Percentiles rank a stretch among this genome's conserved stretches.
Conservation (phyloP, 2,329 filamentous ascomycete genomes). For the Pseudocercospora macadamiae region DNA sequence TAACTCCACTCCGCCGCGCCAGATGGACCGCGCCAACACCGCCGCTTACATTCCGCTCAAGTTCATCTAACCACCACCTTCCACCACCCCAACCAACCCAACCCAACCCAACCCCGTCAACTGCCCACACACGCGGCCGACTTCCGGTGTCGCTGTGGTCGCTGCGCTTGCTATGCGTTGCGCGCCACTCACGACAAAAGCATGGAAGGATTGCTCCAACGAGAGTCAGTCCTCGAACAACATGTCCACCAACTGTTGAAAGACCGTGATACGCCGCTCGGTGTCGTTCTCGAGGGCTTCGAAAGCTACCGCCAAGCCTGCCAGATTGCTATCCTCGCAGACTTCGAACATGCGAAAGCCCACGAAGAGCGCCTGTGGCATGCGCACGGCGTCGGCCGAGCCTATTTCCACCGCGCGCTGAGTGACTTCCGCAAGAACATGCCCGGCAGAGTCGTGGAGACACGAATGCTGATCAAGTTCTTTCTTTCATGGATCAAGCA, state of each 20-base stretch:
- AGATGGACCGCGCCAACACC: conserved; percentile 60
- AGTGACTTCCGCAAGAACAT: conserved; percentile 52
- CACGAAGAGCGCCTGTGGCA: conserved; percentile 77
- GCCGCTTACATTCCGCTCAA: conserved; percentile 46
- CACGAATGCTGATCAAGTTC: conserved; percentile 77
- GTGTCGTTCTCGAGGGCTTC: conserved; percentile 31
- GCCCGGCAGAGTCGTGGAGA: conserved; percentile 62
- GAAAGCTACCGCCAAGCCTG: conserved; percentile 66
- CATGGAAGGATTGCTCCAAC: conserved; percentile 38
- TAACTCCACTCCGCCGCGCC: conserved; percentile 24
- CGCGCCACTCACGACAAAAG: conserved; percentile 27
- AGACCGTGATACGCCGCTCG: conserved; percentile 28
- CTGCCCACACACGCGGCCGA: conserved; percentile 21
- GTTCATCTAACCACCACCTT: conserved; percentile 58
- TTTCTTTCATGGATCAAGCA: conserved; percentile 86
- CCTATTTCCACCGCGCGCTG: conserved; percentile 73
- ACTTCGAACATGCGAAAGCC: conserved; percentile 67
- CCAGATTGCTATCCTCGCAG: conserved; percentile 71
- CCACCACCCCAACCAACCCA: not conserved
- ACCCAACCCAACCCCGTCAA: conserved; percentile 1
- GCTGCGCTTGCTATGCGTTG: conserved; percentile 32
- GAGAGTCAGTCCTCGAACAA: conserved; percentile 34
- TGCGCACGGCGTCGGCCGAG: conserved; percentile 75
- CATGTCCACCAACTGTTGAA: conserved; percentile 33
- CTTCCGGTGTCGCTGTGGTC: conserved; percentile 13